Conservation (phyloP, 1,284 basidiomycete species). For the Trametes hirsuta region DNA sequence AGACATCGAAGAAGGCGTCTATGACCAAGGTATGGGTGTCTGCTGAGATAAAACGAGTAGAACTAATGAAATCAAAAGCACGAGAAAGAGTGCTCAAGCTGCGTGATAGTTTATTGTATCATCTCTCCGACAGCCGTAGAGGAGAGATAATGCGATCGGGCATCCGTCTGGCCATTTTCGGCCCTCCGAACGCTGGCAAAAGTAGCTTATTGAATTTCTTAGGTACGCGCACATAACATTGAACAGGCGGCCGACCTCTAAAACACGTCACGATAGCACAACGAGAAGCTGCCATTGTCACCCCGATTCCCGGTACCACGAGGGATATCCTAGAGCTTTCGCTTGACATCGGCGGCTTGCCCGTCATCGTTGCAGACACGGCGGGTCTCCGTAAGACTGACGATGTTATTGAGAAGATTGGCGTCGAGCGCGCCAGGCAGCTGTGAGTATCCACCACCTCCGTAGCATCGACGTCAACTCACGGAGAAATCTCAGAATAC, state of each 20-base stretch:
- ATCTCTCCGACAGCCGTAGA: slow-evolving; percentile 69
- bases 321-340: slow-evolving; percentile 83
- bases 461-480: neutral
- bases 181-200: slow-evolving; percentile 90
- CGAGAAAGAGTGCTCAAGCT: slow-evolving; percentile 50
- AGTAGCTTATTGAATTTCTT: slow-evolving; percentile 83
- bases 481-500: slow-evolving; percentile 49
- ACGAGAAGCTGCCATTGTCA: slow-evolving; percentile 88
- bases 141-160: slow-evolving; percentile 87
- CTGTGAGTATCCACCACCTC: slow-evolving; percentile 48
- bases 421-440: slow-evolving; percentile 70
- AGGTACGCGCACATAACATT: slow-evolving; percentile 46
- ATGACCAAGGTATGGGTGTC: slow-evolving; percentile 54
- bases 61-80: slow-evolving; percentile 41
- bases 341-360: slow-evolving; percentile 85
- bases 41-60: neutral
- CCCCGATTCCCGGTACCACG: slow-evolving; percentile 84
- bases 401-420: slow-evolving; percentile 83
- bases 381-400: slow-evolving; percentile 77
- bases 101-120: slow-evolving; percentile 50
- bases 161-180: slow-evolving; percentile 83
- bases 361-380: slow-evolving; percentile 81
- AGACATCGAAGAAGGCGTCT: slow-evolving; percentile 79
- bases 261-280: slow-evolving; percentile 53
- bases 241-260: neutral